Evolutionary conservation across 1,284 basidiomycete species (phyloP).

Genomic region (Dichomitus squalens): DNA sequence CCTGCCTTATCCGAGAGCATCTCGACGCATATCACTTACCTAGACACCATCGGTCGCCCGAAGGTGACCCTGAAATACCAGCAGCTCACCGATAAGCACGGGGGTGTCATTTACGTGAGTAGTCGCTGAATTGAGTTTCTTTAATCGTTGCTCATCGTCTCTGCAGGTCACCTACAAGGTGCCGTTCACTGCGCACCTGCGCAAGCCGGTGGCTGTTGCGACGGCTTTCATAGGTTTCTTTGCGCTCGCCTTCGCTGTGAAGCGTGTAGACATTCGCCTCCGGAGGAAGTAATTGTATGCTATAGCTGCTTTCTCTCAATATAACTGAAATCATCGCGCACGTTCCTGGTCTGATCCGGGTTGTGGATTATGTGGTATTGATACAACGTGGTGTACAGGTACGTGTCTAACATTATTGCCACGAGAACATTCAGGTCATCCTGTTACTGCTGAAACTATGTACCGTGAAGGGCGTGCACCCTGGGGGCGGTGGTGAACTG

Average conservation of each 20-base stretch:
- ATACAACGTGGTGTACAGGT: slow-evolving; percentile 18
- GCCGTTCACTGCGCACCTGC: slow-evolving; percentile 72
- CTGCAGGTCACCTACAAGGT: slow-evolving; percentile 85
- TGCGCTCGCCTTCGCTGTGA: slow-evolving; percentile 55
- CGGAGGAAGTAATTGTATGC: slow-evolving; percentile 43
- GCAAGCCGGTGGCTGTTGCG: slow-evolving; percentile 81
- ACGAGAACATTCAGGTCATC: neutral
- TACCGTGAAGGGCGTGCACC: slow-evolving; percentile 48
- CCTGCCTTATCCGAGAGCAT: slow-evolving; percentile 61
- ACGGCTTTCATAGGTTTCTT: slow-evolving; percentile 70
- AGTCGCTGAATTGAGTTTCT: neutral
- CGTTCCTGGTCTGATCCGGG: neutral
- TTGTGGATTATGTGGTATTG: slow-evolving; percentile 4
- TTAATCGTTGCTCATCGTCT: neutral
- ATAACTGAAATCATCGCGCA: slow-evolving; percentile 16
- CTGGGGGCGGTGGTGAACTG: slow-evolving; percentile 26
- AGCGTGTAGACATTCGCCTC: slow-evolving; percentile 70
- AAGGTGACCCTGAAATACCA: slow-evolving; percentile 75
- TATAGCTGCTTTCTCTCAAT: slow-evolving; percentile 8
- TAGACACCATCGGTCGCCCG: slow-evolving; percentile 93
- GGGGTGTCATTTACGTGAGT: slow-evolving; percentile 73
- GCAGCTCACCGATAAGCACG: slow-evolving; percentile 80
- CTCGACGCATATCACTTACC: slow-evolving; percentile 81
- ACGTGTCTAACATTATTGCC: neutral
- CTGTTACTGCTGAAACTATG: slow-evolving; percentile 42